Base-by-base conservation (phyloP, 495 filamentous ascomycete genomes). In the Podospora comata region DNA sequence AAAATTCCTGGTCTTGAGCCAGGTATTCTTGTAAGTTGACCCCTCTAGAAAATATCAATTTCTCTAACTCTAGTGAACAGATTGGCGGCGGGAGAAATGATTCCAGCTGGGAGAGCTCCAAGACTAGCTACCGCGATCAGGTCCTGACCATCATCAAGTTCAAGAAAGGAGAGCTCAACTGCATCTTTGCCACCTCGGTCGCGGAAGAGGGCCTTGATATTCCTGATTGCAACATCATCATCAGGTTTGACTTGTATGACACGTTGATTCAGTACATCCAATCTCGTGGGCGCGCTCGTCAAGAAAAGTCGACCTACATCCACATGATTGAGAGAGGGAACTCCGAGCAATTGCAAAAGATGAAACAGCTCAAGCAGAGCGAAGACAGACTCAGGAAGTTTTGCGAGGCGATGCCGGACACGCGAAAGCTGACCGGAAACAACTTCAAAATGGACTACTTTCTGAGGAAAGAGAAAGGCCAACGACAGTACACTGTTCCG, bases 241-340 rank as follows among this genome's bases (percentile, higher is more conserved):
- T 99, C 62, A 85, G 90, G 23, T 99, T 97, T 73, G 90, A 97
- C 76, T 84, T 97, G n/a, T 97, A 93, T 77, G 77, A 85, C 11
- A 97, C 95, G 0, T 82, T 97, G 76, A 98, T 99, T 66, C 92
- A 96, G 74, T 98, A 97, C 76, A 90, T 99, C 19, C 95, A 99
- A 76, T 97, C 94, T 20, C 85, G 93, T 48, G 95, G 95, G n/a
- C 85, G 95, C 70, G 95, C 95, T 57, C 85, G 95, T 11, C 90
- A 91, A 73, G 72, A 78, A 1, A 82, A 89, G 60, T 97, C 94
- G 0, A 87, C 85, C 75, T 98, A 94, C 76, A 85, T 93, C 34
- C 91, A 91, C 73, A 94, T 99, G 90, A 70, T 91, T 7, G 93
- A 97, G 76, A 75, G 70, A 6, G 81, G 80, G 0, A 97, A 97